Base-by-base conservation (phyloP, 805 yeast genomes). In the Myxozyma neglecta region DNA sequence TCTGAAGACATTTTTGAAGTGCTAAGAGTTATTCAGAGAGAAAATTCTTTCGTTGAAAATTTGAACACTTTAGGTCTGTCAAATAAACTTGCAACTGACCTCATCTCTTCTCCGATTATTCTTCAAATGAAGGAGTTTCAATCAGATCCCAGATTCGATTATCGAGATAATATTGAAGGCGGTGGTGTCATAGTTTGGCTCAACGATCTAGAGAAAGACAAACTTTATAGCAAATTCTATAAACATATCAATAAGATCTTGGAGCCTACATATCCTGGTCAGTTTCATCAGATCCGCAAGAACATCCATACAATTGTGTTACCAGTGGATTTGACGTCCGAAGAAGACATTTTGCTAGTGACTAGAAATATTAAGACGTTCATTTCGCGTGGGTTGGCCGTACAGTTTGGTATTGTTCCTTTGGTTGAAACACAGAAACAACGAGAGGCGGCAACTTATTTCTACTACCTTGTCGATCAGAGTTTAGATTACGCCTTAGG, bases 401-500 rank as follows among this genome's bases (percentile, higher is more conserved):
- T 91, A 66, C 87, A 92, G 72, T 70, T 93, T 55, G 99, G 97
- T 6, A 64, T 93, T 2, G 76, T 93, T n/a, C 96, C 98, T 0
- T 60, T 88, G 1, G 68, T 63, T 6, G 60, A 63, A 13, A 64
- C 69, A 18, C 65, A 55, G 8, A 49, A 48, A 13, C 68, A 67
- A 42, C 32, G 13, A 16, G 45, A 40, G 14, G 55, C 50, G 6
- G 66, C 66, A 14, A 35, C 45, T 18, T 49, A 51, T 7, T 63
- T 71, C 39, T 57, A 65, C 40, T 58, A 70, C 56, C 53, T 42
- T n/a, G 46, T 49, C 8, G 13, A 29, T 32, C 44, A 34, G 43
- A 37, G n/a, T 56, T 36, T 50, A 6, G 49, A 34, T 5, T 32
- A 24, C 18, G 54, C 54, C 3, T 14, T 56, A 29, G 37, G 42